Percentiles rank a stretch among this genome's conserved stretches.
phyloP scores from a whole-genome alignment of 2,329 filamentous ascomycete species.

The Chalara sp. region DNA sequence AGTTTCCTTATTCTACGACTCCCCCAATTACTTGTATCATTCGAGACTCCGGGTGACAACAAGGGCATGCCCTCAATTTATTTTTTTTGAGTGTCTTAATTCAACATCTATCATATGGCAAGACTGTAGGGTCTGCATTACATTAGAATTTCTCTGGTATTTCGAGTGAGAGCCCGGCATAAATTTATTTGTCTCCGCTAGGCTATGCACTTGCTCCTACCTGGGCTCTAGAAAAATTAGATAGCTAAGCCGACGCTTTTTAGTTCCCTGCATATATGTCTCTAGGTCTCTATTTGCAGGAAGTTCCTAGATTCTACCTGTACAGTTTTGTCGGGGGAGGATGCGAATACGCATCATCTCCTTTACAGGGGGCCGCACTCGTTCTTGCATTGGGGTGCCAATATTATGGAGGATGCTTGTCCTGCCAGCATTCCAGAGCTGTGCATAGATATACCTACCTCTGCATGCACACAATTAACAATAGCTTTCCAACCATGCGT shows the following conservation, averaged over 20 bases:
- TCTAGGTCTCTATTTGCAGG: conserved; percentile 38
- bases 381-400: conserved; percentile 31
- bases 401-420: conserved; percentile 31
- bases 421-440: conserved; percentile 55
- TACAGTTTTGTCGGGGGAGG: conserved; percentile 31
- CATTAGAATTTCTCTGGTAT: conserved; percentile 1
- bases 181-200: conserved; percentile 39
- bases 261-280: conserved; percentile 38
- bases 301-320: conserved; percentile 35
- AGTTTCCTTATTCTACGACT: conserved; percentile 38
- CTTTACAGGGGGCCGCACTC: conserved; percentile 37
- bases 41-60: conserved; percentile 48
- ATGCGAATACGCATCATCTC: conserved; percentile 34
- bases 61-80: conserved; percentile 46
- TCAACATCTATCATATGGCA: conserved; percentile 41
- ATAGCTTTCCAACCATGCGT: conserved; percentile 49
- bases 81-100: conserved; percentile 43
- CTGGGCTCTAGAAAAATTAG: conserved; percentile 48
- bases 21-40: conserved; percentile 42
- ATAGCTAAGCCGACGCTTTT: conserved; percentile 50
- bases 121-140: conserved; percentile 31
- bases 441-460: conserved; percentile 49
- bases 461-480: conserved; percentile 50
- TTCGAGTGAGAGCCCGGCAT: conserved; percentile 1
- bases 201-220: conserved; percentile 45